Base-by-base conservation (phyloP, 257 asterid species). In the Solanum pinnatisectum region DNA sequence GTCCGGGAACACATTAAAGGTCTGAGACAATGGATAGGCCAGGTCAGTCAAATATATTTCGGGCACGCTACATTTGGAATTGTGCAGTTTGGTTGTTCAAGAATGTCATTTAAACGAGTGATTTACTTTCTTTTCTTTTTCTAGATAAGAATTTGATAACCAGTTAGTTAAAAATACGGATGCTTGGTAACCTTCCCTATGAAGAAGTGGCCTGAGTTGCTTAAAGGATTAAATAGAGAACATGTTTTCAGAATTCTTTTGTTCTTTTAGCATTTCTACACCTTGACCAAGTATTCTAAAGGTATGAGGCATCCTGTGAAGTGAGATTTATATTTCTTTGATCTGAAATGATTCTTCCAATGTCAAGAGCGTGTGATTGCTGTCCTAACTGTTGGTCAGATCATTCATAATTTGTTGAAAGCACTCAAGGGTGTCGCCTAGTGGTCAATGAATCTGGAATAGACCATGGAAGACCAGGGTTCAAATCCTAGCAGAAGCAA, bases 1-100 rank as follows among this genome's bases (percentile, higher is more conserved):
- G 97, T 95, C 87, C 93, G 94, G 85, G 92, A 92, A 90, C 99
- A 97, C 90, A 96, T 96, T 86, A 88, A 37, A 87, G 96, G 99
- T 88, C 98, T 97, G 84, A 92, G 99, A 87, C 97, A 90, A 93
- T 97, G 99, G 99, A 91, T 96, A 70, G 99, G 99, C 91, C 99
- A 97, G 99, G 99, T 96, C 88, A 89, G 96, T 90, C 82, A 83
- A 78, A 23, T 82, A 44, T 78, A 49, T 86, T 46, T 49, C 25
- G 68, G 32, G 6, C 36, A 49, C 20, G 12, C 70, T 82, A 44
- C 67, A 44, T 44, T 49, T 67, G 35, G 70, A 81, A 16, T 5
- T 82, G 37, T 82, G 42, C 70, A 30, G 85, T 82, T 77, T 82
- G 70, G 40, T 82, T 82, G 86, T 52, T 49, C 36, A 49, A 82